Evolutionary conservation across 2,329 filamentous ascomycete species (phyloP), one percentile per base, ranked within the genome.

Genomic region (Penicillium sp.): DNA sequence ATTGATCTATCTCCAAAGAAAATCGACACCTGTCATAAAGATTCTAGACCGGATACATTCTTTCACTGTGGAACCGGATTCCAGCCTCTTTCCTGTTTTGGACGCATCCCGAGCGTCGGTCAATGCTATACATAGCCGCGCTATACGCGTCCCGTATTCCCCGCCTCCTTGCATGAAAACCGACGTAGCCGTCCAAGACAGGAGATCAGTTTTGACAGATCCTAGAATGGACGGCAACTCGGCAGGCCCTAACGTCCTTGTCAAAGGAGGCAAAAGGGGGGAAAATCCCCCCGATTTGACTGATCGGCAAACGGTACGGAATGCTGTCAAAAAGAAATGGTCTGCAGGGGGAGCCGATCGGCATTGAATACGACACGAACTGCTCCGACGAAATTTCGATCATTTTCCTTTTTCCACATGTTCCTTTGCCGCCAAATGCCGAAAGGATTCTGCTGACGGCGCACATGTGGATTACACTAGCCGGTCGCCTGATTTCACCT

Each of bases 101-200:
- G 19, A 49, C 26, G 11, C 24, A 24, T 19, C 33, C 48, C 11
- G 21, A 35, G 29, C 26, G n/a, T 45, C 26, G 37, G 19, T n/a
- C 50, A 45, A 44, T 24, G n/a, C 13, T 16, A 43, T 45, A 49
- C 45, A 56, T 61, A 63, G 53, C 61, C 61, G 61, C 61, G 59
- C 59, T 62, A 62, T 62, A 61, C 59, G 61, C 60, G 54, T 57
- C 21, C 47, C 47, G 35, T 37, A 55, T 49, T 56, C 42, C 22
- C 52, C 37, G 43, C 26, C 49, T 37, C 59, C 61, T 61, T 63
- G 59, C 61, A 49, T 58, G 27, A 26, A n/a, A 45, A 49, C 42
- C 53, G 29, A 53, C 24, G 45, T 51, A 55, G 52, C 54, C 49
- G 56, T 54, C 54, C 57, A 57, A 44, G 49, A 45, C 48, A 43